These are phyloP conservation scores for Betula pendula DNA, from an alignment of 306 rosid species.

Conservation along the genomic window DNA sequence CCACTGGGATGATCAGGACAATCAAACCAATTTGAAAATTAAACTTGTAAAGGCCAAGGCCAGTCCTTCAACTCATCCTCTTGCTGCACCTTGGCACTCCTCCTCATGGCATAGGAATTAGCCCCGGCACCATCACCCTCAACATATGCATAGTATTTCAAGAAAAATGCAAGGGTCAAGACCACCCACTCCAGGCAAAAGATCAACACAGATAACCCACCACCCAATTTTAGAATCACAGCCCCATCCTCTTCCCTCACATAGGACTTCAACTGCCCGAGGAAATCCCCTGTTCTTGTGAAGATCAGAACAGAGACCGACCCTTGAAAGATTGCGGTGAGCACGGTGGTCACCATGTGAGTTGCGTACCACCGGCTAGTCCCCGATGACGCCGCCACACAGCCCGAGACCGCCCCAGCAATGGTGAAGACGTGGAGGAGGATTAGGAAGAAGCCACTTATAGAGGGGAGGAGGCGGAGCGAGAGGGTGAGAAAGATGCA, in stretches of 20 bases:
- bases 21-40: background rate
- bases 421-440: constrained; percentile 80
- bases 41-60: constrained; percentile 93
- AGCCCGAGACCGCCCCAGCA: constrained; percentile 69
- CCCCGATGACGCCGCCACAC: constrained; percentile 54
- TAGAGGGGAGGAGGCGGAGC: constrained; percentile 75
- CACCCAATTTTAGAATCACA: constrained; percentile 72
- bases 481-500: constrained; percentile 95
- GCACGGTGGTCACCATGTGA: constrained; percentile 81
- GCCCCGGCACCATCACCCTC: constrained; percentile 48
- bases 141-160: constrained; percentile 68
- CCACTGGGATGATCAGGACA: background rate
- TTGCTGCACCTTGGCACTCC: constrained; percentile 73
- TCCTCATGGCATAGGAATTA: constrained; percentile 38
- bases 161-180: constrained; percentile 68
- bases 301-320: constrained; percentile 68
- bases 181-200: constrained; percentile 91
- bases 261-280: constrained; percentile 61
- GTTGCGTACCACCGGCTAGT: constrained; percentile 68
- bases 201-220: constrained; percentile 70
- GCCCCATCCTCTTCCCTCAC: constrained; percentile 81
- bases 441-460: constrained; percentile 78
- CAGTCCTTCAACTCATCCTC: constrained; percentile 85
- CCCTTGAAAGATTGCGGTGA: constrained; percentile 80
- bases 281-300: constrained; percentile 64